phyloP scores from a whole-genome alignment of 495 filamentous ascomycete genomes.

The Cudoniella acicularis region DNA sequence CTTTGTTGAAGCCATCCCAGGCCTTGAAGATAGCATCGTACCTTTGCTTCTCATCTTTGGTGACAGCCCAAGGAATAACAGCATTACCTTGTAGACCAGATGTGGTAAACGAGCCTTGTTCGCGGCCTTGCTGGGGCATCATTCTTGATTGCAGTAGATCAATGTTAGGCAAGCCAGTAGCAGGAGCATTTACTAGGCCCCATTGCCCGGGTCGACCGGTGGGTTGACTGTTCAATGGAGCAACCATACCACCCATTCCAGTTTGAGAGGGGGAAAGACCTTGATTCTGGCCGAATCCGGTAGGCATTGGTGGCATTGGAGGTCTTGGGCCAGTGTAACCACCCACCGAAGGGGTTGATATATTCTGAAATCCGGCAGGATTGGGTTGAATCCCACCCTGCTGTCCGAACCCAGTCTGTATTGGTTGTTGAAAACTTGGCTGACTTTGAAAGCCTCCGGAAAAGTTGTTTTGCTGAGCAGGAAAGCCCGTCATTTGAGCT shows the following conservation, averaged over 20 bases:
- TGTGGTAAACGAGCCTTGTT: slow-evolving; percentile 81
- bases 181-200: slow-evolving; percentile 93
- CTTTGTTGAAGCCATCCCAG: slow-evolving; percentile 94
- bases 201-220: slow-evolving; percentile 95
- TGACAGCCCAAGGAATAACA: slow-evolving; percentile 96
- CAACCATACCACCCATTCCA: slow-evolving; percentile 43
- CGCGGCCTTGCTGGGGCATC: slow-evolving; percentile 95
- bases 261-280: slow-evolving; percentile 62
- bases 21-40: slow-evolving; percentile 95
- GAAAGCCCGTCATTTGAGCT: slow-evolving; percentile 73
- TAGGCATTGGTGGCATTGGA: slow-evolving; percentile 94
- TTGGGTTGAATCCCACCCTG: slow-evolving; percentile 54
- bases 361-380: slow-evolving; percentile 48
- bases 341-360: slow-evolving; percentile 49
- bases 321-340: slow-evolving; percentile 74
- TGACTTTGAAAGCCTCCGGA: slow-evolving; percentile 22
- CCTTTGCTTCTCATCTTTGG: slow-evolving; percentile 96
- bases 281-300: slow-evolving; percentile 60
- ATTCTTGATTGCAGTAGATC: slow-evolving; percentile 91
- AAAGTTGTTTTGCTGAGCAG: slow-evolving; percentile 36
- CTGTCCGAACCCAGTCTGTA: slow-evolving; percentile 71
- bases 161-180: slow-evolving; percentile 87
- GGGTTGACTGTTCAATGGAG: slow-evolving; percentile 84
- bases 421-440: slow-evolving; percentile 32
- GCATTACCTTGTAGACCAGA: slow-evolving; percentile 88